Percentiles rank a stretch among this genome's conserved stretches.
Conservation (phyloP, 768 basidiomycete species). For the Crucibulum laeve region DNA sequence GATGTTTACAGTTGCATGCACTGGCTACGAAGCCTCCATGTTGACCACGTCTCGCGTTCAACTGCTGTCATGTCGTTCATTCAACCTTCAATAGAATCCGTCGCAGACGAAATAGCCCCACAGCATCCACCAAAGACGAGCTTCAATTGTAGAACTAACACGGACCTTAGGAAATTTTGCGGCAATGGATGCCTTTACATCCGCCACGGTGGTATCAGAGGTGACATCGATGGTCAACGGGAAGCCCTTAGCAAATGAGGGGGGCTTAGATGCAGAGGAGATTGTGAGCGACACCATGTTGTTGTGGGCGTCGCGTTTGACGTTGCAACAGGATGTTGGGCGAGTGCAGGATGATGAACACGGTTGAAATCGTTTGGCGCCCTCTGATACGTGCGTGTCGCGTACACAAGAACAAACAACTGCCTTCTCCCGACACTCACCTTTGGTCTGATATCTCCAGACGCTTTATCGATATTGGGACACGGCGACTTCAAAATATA, state of each 20-base stretch:
- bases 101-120: no score
- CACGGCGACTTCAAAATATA: no score
- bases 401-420: conserved; percentile 17
- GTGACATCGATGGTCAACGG: conserved; percentile 47
- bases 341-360: no score
- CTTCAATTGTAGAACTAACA: no score
- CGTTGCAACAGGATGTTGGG: no score
- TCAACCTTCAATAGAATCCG: not conserved
- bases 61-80: not conserved
- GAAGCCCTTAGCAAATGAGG: conserved; percentile 43
- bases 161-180: conserved; percentile 32
- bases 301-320: not conserved
- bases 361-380: not conserved
- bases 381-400: conserved; percentile 6
- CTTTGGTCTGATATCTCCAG: no score
- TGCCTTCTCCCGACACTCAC: not conserved
- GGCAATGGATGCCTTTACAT: conserved; percentile 66
- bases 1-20: not conserved
- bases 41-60: no score
- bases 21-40: no score
- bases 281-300: conserved; percentile 47
- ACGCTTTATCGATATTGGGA: no score
- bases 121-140: no score
- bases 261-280: conserved; percentile 40
- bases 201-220: conserved; percentile 52